Evolutionary conservation across 129 eudicot genomes (phyloP).

Genomic region (Gnaphalium uliginosum): DNA sequence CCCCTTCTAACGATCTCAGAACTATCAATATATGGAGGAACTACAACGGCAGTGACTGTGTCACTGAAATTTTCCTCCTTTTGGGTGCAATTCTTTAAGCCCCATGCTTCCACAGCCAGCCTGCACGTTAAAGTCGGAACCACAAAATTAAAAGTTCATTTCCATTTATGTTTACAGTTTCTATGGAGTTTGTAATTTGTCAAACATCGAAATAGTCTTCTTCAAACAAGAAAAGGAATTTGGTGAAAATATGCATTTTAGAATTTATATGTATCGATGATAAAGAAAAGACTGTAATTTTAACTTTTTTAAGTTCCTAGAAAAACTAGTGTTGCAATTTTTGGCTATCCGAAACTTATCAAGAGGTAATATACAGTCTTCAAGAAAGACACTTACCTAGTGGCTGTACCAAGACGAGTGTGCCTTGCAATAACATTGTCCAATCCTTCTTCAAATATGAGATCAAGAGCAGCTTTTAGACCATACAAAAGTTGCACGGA

Average conservation of each 20-base stretch:
- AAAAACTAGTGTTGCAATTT: background rate
- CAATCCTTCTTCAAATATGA: constrained; percentile 94
- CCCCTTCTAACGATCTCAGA: constrained; percentile 78
- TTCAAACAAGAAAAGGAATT: background rate
- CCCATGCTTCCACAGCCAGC: constrained; percentile 85
- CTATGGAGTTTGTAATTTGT: background rate
- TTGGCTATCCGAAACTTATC: background rate
- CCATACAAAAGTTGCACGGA: constrained; percentile 94
- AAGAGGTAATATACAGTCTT: background rate
- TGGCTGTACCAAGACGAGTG: constrained; percentile 83
- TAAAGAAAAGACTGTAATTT: background rate
- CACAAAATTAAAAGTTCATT: background rate
- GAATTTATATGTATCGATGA: background rate
- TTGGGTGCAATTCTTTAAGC: constrained; percentile 67
- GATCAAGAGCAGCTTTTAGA: constrained; percentile 88
- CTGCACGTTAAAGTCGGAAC: constrained; percentile 36
- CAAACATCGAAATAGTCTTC: background rate
- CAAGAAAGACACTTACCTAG: constrained; percentile 45
- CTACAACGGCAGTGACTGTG: constrained; percentile 92
- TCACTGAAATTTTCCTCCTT: constrained; percentile 96
- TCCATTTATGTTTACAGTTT: background rate
- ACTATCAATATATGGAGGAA: constrained; percentile 67
- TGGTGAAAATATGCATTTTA: background rate
- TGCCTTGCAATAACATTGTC: constrained; percentile 97
- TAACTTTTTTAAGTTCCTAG: background rate